Evolutionary conservation across 1,284 basidiomycete species (phyloP).

Genomic region (Kwoniella shivajii): DNA sequence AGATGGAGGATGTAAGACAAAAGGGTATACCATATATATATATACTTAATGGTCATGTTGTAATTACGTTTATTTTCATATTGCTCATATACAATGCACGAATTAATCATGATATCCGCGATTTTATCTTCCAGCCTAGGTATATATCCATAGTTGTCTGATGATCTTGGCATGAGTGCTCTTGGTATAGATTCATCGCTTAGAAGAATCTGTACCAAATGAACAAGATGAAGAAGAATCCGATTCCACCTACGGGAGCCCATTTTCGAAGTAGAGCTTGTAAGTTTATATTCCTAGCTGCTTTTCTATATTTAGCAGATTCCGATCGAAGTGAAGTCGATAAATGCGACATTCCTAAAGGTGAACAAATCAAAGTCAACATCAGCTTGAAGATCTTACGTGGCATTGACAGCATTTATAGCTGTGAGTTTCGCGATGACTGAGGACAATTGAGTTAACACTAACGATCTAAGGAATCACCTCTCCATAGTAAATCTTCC

Average conservation of each 20-base stretch:
- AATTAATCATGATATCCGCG: too few relatives aligned
- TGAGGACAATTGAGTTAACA: slow-evolving; percentile 6
- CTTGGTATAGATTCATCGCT: too few relatives aligned
- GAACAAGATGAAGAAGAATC: slow-evolving; percentile 78
- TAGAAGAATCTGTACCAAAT: slow-evolving; percentile 85
- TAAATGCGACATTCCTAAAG: slow-evolving; percentile 91
- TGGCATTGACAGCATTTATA: too few relatives aligned
- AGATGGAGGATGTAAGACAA: too few relatives aligned
- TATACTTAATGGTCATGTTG: slow-evolving; percentile 1
- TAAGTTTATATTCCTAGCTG: slow-evolving; percentile 91
- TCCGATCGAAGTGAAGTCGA: slow-evolving; percentile 97
- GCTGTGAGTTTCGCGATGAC: too few relatives aligned
- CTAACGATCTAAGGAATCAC: slow-evolving; percentile 91
- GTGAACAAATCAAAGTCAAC: not conserved
- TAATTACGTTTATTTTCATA: too few relatives aligned
- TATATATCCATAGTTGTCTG: too few relatives aligned
- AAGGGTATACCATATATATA: too few relatives aligned
- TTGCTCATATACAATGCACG: too few relatives aligned
- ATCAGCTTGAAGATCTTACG: too few relatives aligned
- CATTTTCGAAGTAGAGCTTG: slow-evolving; percentile 94
- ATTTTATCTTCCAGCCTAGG: too few relatives aligned
- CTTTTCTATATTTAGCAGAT: slow-evolving; percentile 96
- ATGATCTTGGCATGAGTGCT: too few relatives aligned
- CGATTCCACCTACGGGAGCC: slow-evolving; percentile 82
- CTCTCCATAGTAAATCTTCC: slow-evolving; percentile 97